phyloP scores from a whole-genome alignment of 2,329 filamentous ascomycete species.

The Penicillium paneum region DNA sequence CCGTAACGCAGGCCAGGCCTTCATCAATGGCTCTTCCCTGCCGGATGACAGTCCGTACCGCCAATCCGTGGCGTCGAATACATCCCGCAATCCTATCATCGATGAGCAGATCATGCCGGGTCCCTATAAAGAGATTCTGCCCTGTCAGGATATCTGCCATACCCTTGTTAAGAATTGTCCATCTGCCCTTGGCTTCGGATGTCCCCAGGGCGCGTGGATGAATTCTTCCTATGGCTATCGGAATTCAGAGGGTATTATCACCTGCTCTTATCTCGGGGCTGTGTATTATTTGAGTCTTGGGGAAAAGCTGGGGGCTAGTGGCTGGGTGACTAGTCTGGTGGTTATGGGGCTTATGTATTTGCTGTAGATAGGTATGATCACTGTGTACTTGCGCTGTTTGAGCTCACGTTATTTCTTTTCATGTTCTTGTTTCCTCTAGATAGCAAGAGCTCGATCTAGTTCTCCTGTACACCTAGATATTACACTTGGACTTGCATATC shows the following conservation, averaged over 20 bases:
- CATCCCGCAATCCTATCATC: constrained; percentile 69
- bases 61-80: constrained; percentile 46
- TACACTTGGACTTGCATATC: too few relatives aligned
- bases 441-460: background rate
- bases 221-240: constrained; percentile 52
- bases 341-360: constrained; percentile 3
- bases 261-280: constrained; percentile 62
- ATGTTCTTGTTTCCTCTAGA: background rate
- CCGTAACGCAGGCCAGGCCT: constrained; percentile 69
- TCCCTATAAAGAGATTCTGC: constrained; percentile 89
- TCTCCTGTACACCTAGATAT: background rate
- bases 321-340: constrained; percentile 19
- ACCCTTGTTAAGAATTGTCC: constrained; percentile 83
- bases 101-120: constrained; percentile 71
- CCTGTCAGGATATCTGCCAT: constrained; percentile 85
- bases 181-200: constrained; percentile 68
- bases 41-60: constrained; percentile 37
- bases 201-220: constrained; percentile 57
- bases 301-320: constrained; percentile 14
- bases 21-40: constrained; percentile 64
- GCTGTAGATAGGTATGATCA: background rate
- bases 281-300: constrained; percentile 51
- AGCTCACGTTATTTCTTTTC: too few relatives aligned
- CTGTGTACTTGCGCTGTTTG: too few relatives aligned
- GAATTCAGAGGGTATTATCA: constrained; percentile 39